A percentile compares a stretch with the other conserved stretches of the same genome.
phyloP scores from a whole-genome alignment of 352 stramenopile species.

The Elongisporangium senticosum region DNA sequence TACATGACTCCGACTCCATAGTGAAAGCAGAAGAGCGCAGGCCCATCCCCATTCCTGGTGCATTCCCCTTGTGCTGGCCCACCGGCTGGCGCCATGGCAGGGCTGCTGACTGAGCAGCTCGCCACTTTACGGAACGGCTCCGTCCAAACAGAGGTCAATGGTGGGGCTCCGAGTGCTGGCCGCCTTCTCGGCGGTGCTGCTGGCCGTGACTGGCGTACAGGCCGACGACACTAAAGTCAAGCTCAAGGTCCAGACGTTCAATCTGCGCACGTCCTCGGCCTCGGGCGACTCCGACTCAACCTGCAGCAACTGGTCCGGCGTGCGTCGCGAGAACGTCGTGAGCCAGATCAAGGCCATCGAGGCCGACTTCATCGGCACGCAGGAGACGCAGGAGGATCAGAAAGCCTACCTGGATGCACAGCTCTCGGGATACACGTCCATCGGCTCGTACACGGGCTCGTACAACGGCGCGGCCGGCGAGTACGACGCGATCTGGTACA shows the following conservation, averaged over 20 bases:
- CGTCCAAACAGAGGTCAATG: too few species aligned
- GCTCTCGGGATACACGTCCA: slow-evolving; percentile 46
- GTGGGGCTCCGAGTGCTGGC: slow-evolving; percentile 9
- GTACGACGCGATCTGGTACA: slow-evolving; percentile 64
- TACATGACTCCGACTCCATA: too few species aligned
- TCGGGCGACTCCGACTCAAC: slow-evolving; percentile 24
- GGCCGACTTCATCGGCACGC: slow-evolving; percentile 73
- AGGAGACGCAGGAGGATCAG: slow-evolving; percentile 77
- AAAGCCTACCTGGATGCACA: slow-evolving; percentile 49
- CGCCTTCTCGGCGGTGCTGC: slow-evolving; percentile 13
- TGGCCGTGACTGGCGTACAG: slow-evolving; percentile 10
- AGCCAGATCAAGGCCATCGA: slow-evolving; percentile 41
- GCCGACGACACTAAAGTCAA: slow-evolving; percentile 28
- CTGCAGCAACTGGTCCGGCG: slow-evolving; percentile 61
- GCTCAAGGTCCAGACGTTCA: slow-evolving; percentile 73
- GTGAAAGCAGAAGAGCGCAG: too few species aligned
- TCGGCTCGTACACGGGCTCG: slow-evolving; percentile 53
- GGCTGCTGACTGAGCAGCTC: too few species aligned
- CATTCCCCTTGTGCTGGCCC: too few species aligned
- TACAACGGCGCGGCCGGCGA: slow-evolving; percentile 54
- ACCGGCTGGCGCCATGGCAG: too few species aligned
- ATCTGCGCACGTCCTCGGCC: slow-evolving; percentile 67
- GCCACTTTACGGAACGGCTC: too few species aligned
- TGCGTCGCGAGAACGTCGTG: slow-evolving; percentile 59
- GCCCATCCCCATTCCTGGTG: too few species aligned